Base-by-base conservation (phyloP, 192 early-diverging fungal species). In the Linnemannia zychae region DNA sequence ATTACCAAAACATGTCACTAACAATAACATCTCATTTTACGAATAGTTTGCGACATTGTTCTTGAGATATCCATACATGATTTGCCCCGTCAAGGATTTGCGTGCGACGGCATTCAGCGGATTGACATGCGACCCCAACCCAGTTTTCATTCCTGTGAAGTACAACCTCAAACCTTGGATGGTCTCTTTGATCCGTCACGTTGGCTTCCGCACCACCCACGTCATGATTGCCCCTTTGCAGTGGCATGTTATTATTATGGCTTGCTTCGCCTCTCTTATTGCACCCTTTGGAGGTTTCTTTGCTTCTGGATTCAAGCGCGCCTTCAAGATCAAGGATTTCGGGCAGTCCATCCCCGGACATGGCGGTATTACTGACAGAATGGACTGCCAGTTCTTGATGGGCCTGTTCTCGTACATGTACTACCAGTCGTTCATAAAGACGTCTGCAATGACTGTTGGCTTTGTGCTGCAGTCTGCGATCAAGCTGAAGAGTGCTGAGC, bases 321-420 rank as follows among this genome's bases (percentile, higher is more conserved):
- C 98, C 2, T 98, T 99, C 90, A 97, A 98, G 67, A 95, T 98
- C 86, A 98, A 99, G 83, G 98, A 99, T 84, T 99, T 98, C 89
- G 96, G 96, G 16, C 93, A 98, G 82, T 96, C 94, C 46, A 99
- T 99, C 76, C 98, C 98, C 9, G 98, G 98, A 31, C 98, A 99
- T 76, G 98, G 98, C 77, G 98, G 98, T 37, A 91, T 98, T 37
- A 98, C 98, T 0, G 98, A 99, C 89, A 93, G 98, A 36, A 97
- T 99, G 91, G 97, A 99, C 84, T 99, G 98, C 84, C 98, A 99
- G 91, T 97, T 99, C 82, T 87, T 99, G 71, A 99, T 98, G 97
- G 97, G 95, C 2, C 88, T 96, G 44, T 98, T 99, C 83, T 94
- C 97, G 48, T 95, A 94, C 84, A 93, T 98, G 81, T 98, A 99